Conservation (phyloP, 2,329 filamentous ascomycete genomes). For the Pseudogymnoascus sp. region DNA sequence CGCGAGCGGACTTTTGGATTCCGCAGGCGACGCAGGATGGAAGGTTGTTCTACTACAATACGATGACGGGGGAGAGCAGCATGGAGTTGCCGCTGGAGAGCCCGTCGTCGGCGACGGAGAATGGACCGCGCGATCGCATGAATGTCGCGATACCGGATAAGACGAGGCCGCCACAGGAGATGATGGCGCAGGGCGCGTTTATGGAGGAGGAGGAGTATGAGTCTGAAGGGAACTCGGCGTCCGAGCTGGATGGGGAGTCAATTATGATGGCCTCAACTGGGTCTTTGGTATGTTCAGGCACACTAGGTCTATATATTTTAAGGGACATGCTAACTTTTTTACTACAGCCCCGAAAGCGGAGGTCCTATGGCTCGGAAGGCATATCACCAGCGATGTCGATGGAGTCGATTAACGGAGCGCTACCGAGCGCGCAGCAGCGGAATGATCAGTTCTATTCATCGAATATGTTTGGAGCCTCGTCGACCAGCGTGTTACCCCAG, state of each 20-base stretch:
- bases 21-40: slow-evolving; percentile 93
- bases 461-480: slow-evolving; percentile 48
- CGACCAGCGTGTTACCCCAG: slow-evolving; percentile 33
- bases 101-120: slow-evolving; percentile 71
- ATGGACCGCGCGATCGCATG: slow-evolving; percentile 78
- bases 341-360: slow-evolving; percentile 52
- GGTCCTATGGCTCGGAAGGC: slow-evolving; percentile 52
- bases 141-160: slow-evolving; percentile 85
- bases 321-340: slow-evolving; percentile 13
- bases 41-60: slow-evolving; percentile 95
- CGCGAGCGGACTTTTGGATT: slow-evolving; percentile 95
- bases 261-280: slow-evolving; percentile 61
- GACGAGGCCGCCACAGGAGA: slow-evolving; percentile 79
- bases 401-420: slow-evolving; percentile 74
- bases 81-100: slow-evolving; percentile 93
- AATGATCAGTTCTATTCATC: slow-evolving; percentile 49
- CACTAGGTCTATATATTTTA: no score
- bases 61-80: slow-evolving; percentile 87
- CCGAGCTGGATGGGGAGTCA: slow-evolving; percentile 74
- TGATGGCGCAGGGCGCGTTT: slow-evolving; percentile 76
- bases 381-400: slow-evolving; percentile 84
- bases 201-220: slow-evolving; percentile 85
- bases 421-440: slow-evolving; percentile 50
- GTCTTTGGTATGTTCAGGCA: slow-evolving; percentile 52
- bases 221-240: slow-evolving; percentile 74